These are phyloP conservation scores for Sindora glabra DNA, from an alignment of 306 rosid species.

Conservation along the genomic window DNA sequence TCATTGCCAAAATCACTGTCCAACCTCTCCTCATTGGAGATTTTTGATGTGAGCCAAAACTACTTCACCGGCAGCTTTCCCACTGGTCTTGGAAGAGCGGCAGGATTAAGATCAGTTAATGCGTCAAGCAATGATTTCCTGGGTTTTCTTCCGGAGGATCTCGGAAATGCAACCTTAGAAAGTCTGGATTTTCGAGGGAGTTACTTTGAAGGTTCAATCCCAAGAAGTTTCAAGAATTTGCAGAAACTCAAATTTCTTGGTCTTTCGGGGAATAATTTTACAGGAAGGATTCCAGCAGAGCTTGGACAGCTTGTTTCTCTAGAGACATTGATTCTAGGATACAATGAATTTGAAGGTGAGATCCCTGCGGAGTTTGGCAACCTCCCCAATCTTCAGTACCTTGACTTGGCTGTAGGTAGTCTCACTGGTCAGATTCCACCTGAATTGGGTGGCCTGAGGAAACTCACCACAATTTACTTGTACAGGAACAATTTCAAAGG, in stretches of 20 bases:
- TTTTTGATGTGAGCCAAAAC: slow-evolving; percentile 81
- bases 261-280: slow-evolving; percentile 76
- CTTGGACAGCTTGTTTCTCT: slow-evolving; percentile 59
- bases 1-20: slow-evolving; percentile 46
- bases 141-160: slow-evolving; percentile 70
- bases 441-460: slow-evolving; percentile 56
- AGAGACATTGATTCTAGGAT: slow-evolving; percentile 71
- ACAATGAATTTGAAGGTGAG: slow-evolving; percentile 68
- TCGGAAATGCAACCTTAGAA: slow-evolving; percentile 61
- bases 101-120: slow-evolving; percentile 45
- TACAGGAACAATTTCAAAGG: slow-evolving; percentile 70
- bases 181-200: slow-evolving; percentile 78
- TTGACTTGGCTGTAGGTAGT: slow-evolving; percentile 73
- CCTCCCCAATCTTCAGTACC: slow-evolving; percentile 65
- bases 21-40: slow-evolving; percentile 45
- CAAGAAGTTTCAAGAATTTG: slow-evolving; percentile 48
- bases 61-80: slow-evolving; percentile 69
- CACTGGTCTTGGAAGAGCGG: slow-evolving; percentile 50
- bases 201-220: slow-evolving; percentile 70
- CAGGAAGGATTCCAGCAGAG: slow-evolving; percentile 53
- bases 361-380: slow-evolving; percentile 79
- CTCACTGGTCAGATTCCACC: slow-evolving; percentile 77
- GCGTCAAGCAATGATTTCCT: slow-evolving; percentile 75
- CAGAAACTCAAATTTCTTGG: slow-evolving; percentile 69
- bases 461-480: slow-evolving; percentile 60